phyloP scores from a whole-genome alignment of 768 basidiomycete species.

The Xanthoconium purpureum region DNA sequence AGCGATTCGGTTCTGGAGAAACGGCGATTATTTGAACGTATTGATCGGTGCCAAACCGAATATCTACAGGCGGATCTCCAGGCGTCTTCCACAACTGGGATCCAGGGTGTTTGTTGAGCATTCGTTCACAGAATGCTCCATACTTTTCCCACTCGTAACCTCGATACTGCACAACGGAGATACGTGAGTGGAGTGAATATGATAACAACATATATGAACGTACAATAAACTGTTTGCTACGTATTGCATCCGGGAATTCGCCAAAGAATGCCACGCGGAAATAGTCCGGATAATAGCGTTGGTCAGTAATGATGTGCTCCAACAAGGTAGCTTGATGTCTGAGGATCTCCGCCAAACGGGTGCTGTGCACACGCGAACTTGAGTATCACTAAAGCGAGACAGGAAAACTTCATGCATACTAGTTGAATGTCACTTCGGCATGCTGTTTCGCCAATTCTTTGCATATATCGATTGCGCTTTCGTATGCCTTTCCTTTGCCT shows the following conservation, averaged over 20 bases:
- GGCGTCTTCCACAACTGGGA: conserved; percentile 73
- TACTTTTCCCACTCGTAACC: conserved; percentile 96
- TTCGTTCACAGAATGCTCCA: conserved; percentile 83
- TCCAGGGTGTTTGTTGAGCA: conserved; percentile 86
- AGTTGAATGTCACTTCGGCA: conserved; percentile 85
- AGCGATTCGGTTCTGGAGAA: conserved; percentile 78
- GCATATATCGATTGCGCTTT: conserved; percentile 89
- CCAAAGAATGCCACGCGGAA: conserved; percentile 94
- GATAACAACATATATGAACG: conserved; percentile 17
- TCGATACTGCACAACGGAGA: conserved; percentile 60
- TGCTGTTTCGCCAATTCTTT: conserved; percentile 90
- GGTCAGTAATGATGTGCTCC: conserved; percentile 80
- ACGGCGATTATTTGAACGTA: conserved; percentile 90
- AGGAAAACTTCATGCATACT: conserved; percentile 46
- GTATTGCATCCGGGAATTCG: conserved; percentile 80
- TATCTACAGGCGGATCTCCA: conserved; percentile 77
- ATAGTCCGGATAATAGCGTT: conserved; percentile 88
- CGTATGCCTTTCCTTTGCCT: conserved; percentile 98
- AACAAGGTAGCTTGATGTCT: conserved; percentile 83
- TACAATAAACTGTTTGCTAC: conserved; percentile 90
- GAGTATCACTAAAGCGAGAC: background rate
- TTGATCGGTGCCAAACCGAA: conserved; percentile 74
- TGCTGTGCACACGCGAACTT: conserved; percentile 40
- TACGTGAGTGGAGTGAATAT: background rate
- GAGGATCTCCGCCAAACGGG: conserved; percentile 79